Evolutionary conservation across 108 stramenopile species (phyloP), one percentile per base, ranked within the genome.

Genomic region (Skeletonema menzelii): DNA sequence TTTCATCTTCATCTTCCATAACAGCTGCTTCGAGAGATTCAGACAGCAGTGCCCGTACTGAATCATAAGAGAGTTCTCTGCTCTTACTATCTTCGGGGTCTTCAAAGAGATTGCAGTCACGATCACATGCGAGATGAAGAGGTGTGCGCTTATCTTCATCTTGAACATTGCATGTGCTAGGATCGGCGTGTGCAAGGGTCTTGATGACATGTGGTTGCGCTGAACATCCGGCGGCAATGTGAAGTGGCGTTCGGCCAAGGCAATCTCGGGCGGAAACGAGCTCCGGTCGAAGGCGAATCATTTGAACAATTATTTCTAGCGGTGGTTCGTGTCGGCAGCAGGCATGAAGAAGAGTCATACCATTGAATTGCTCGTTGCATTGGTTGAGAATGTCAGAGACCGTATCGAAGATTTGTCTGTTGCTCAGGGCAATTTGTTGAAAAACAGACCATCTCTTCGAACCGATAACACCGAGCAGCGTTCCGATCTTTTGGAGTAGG

Each of bases 71-170:
- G 34, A 70, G 77, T 8, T 65, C 70, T 37, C 46, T 20, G 8
- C 31, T 70, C n/a, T 60, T 8, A 6, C 28, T 56, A 53, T n/a
- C 65, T 70, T 56, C 22, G 0, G 22, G 11, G 22, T 22, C 49
- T 22, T 72, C 77, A 67, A 79, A 79, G n/a, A 79, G 59, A 10
- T 67, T 42, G 26, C 77, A 67, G 27, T 70, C 44, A 20, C 42
- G 49, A 47, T 80, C 79, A 60, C 79, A 80, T 12, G 26, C 63
- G 42, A 80, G 73, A 38, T 80, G 79, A 3, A 80, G 75, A 11
- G 79, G 79, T 12, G 79, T 80, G 20, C 70, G 38, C 12, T 56
- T 75, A 24, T 76, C 79, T 14, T 76, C 70, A 27, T 80, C 79
- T 65, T 65, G 70, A 46, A 80, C 60, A 0, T 38, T 65, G 27